phyloP scores from a whole-genome alignment of 176 grass and related monocot species.

The Chloris gayana region DNA sequence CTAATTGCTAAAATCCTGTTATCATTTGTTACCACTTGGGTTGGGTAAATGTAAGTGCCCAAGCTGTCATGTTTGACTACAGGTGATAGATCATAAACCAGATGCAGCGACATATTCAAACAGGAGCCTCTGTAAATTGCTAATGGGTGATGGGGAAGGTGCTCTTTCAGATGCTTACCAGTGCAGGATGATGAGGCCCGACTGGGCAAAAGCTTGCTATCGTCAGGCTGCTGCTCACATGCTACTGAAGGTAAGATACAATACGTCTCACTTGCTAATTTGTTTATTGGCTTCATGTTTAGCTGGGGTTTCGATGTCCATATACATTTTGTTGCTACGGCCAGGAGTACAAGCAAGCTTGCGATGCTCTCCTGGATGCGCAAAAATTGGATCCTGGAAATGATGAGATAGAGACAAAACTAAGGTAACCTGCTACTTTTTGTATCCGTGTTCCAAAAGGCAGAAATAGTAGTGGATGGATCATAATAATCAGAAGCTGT shows the following conservation, averaged over 20 bases:
- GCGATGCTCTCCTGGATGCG: background rate
- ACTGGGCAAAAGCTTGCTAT: constrained; percentile 56
- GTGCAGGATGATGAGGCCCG: constrained; percentile 39
- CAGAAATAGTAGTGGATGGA: background rate
- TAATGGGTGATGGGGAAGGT: constrained; percentile 44
- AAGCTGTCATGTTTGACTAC: constrained; percentile 11
- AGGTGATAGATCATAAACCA: constrained; percentile 21
- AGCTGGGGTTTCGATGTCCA: background rate
- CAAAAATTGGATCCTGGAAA: background rate
- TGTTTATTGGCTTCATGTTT: no score
- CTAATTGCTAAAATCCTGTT: background rate
- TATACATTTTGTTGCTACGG: background rate
- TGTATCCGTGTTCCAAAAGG: background rate
- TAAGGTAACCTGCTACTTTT: background rate
- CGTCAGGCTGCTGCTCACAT: constrained; percentile 37
- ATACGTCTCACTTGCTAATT: background rate
- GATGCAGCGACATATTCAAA: constrained; percentile 47
- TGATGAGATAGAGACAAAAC: background rate
- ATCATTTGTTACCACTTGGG: background rate
- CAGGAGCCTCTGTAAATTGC: constrained; percentile 52
- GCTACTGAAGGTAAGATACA: constrained; percentile 40
- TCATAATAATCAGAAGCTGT: background rate
- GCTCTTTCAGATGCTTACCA: constrained; percentile 41
- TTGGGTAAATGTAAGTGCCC: background rate
- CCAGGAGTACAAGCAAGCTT: background rate